Conservation (phyloP, 441 rosid genomes). For the Pelargonium australe region DNA sequence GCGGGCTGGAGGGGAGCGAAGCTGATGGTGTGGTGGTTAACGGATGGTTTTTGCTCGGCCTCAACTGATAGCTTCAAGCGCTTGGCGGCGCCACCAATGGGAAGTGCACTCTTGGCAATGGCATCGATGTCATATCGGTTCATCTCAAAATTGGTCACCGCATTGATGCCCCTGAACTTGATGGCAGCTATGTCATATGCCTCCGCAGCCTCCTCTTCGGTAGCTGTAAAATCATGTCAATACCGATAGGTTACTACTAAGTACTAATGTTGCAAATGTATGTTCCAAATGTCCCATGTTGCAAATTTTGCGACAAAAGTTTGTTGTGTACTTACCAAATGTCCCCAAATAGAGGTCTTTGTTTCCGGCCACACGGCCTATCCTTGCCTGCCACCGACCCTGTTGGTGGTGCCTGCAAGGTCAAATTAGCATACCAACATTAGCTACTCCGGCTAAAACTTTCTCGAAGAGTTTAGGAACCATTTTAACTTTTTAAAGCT, state of each 20-base stretch:
- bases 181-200: constrained; percentile 94
- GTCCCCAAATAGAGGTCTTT: constrained; percentile 98
- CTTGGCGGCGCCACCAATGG: constrained; percentile 56
- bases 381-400: constrained; percentile 66
- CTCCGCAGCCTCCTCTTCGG: constrained; percentile 96
- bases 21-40: constrained; percentile 17
- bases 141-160: constrained; percentile 88
- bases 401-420: constrained; percentile 83
- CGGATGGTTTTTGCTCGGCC: constrained; percentile 6
- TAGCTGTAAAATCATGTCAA: constrained; percentile 34
- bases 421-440: background rate
- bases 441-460: background rate
- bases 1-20: background rate
- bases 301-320: too few relatives aligned
- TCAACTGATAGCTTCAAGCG: constrained; percentile 37
- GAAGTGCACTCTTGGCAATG: constrained; percentile 71
- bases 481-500: too few relatives aligned
- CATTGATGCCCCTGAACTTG: constrained; percentile 78
- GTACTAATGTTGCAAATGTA: too few relatives aligned
- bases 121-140: constrained; percentile 78
- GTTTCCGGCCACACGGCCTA: constrained; percentile 77
- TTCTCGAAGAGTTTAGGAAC: too few relatives aligned
- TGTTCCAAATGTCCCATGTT: too few relatives aligned
- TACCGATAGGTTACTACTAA: background rate
- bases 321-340: constrained; percentile 54